Evolutionary conservation across 2,329 filamentous ascomycete species (phyloP).

Genomic region (Achaetomium macrosporum): DNA sequence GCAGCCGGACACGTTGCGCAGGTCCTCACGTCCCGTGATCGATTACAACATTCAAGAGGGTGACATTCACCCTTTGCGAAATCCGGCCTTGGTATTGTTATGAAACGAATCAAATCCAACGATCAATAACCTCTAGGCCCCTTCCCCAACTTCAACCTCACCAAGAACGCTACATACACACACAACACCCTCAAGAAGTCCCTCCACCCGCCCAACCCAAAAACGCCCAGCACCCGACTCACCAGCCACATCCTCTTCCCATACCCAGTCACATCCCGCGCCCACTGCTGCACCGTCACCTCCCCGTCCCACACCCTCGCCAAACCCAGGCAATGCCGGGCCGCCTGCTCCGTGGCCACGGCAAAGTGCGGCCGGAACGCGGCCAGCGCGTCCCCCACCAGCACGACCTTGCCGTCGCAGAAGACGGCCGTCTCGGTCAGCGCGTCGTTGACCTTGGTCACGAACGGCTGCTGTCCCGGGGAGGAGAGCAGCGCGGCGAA

Average conservation of each 20-base stretch:
- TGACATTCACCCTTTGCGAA: too few species aligned
- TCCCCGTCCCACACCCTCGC: constrained; percentile 35
- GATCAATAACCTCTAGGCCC: not conserved
- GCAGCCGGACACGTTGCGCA: too few species aligned
- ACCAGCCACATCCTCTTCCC: constrained; percentile 15
- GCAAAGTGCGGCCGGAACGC: constrained; percentile 42
- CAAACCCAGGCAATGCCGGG: constrained; percentile 37
- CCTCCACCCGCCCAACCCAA: constrained; percentile 12
- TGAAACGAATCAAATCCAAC: not conserved
- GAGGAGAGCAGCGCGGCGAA: constrained; percentile 37
- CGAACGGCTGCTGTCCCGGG: constrained; percentile 36
- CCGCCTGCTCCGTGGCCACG: constrained; percentile 42
- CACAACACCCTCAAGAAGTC: constrained; percentile 3
- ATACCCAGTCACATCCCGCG: constrained; percentile 17
- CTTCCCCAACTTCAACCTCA: not conserved
- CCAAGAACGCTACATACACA: constrained; percentile 4
- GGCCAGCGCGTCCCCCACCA: constrained; percentile 43
- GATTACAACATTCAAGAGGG: too few species aligned
- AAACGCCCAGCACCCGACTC: constrained; percentile 17
- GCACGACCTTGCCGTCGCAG: constrained; percentile 35
- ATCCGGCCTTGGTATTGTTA: too few species aligned
- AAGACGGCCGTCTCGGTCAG: constrained; percentile 34
- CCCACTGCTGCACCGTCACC: constrained; percentile 32
- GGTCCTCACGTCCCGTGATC: too few species aligned
- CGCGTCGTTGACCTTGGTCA: constrained; percentile 39